phyloP scores from a whole-genome alignment of 352 stramenopile genomes.

The Globisporangium parvum region DNA sequence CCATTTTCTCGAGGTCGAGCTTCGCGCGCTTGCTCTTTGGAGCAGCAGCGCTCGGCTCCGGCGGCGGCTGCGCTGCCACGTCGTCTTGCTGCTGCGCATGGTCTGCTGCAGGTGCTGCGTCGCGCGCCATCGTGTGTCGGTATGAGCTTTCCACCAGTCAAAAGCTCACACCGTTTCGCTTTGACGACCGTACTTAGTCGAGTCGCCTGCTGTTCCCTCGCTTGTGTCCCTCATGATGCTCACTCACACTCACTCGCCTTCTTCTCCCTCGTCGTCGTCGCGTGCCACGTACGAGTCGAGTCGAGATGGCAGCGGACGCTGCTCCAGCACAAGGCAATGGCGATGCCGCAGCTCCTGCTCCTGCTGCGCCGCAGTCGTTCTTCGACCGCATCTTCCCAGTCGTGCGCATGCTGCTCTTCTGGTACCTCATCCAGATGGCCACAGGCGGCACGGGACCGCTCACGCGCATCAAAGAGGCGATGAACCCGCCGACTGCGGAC shows the following conservation, averaged over 20 bases:
- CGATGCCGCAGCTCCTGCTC: slow-evolving; percentile 11
- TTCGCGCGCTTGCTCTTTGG: slow-evolving; percentile 8
- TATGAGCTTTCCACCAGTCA: not conserved
- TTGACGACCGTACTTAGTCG: not conserved
- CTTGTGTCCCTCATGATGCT: no score
- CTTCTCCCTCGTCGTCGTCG: not conserved
- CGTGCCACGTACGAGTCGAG: not conserved
- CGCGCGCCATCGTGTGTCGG: slow-evolving; percentile 6
- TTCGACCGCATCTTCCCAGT: slow-evolving; percentile 60
- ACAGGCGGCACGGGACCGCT: slow-evolving; percentile 13
- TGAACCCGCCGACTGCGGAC: slow-evolving; percentile 15
- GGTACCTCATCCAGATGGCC: slow-evolving; percentile 70
- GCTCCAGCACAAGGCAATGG: not conserved
- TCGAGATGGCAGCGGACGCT: not conserved
- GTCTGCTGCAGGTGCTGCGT: slow-evolving; percentile 2
- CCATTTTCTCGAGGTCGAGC: slow-evolving; percentile 30
- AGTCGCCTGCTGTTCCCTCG: no score
- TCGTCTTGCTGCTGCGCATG: slow-evolving; percentile 2
- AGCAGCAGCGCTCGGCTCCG: not conserved
- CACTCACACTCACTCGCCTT: not conserved
- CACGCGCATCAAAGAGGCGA: slow-evolving; percentile 10
- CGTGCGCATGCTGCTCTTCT: slow-evolving; percentile 72
- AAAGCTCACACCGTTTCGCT: not conserved
- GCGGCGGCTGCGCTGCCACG: not conserved
- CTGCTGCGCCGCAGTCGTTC: slow-evolving; percentile 27